Evolutionary conservation across 2,329 filamentous ascomycete species (phyloP), one percentile per base, ranked within the genome.

Genomic region (Diplodia scrobiculata): DNA sequence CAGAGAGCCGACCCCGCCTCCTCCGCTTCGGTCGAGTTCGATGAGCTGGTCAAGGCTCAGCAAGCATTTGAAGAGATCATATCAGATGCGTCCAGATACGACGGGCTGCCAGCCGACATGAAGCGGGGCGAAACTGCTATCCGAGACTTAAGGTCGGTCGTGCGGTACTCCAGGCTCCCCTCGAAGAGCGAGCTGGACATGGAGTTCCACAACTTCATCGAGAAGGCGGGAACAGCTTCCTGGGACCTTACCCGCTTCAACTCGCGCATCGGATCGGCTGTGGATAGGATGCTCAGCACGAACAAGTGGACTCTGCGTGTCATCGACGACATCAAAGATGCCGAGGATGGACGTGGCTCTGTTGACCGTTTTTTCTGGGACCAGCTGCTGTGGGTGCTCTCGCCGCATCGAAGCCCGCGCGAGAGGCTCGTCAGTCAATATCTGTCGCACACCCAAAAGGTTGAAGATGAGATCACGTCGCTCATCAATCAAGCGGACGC

Each of bases 151-250:
- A 86, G 89, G 36, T 88, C 86, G 29, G 82, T 92, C 52, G 89
- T 96, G 38, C 83, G 86, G 47, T 87, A 88, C 77, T 91, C 89
- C 70, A 83, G 86, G 25, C 80, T 95, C 0, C 85, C 87, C 29
- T 86, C 85, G 13, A 86, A 86, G 34, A 84, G 89, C 41, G 89
- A 92, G 76, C 84, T 96, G 13, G 85, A 91, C 4, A 82, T 88
- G 25, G 91, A 94, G 74, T 90, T 96, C 66, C 86, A 90, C 68
- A 86, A 86, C 59, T 96, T 93, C 76, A 86, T 95, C 70, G 86
- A 89, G 10, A 87, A 86, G 0, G 87, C 89, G 1, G 81, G 86
- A 3, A 82, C 84, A 54, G 87, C 89, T 1, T 86, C 89, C 3
- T 81, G 83, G 52, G 87, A 90, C 66, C 82, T 95, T 4, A 87